A percentile compares a stretch with the other conserved stretches of the same genome.
These are phyloP conservation scores for Trapa bicornis DNA, from an alignment of 345 rosid species.

Conservation along the genomic window DNA sequence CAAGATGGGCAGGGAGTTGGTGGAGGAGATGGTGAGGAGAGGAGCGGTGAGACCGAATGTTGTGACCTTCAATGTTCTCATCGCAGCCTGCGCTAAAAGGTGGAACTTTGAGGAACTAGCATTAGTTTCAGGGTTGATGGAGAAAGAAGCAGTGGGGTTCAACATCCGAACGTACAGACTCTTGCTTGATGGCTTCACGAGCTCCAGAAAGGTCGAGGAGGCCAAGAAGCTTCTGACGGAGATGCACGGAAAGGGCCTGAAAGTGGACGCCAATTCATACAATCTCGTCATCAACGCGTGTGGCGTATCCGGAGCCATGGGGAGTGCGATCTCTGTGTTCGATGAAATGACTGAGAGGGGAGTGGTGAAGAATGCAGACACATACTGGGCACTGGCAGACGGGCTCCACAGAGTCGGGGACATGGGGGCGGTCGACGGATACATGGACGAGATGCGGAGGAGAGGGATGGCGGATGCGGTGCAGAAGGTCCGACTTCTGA, in stretches of 20 bases:
- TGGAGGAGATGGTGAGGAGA: conserved; percentile 18
- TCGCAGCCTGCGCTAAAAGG: conserved; percentile 40
- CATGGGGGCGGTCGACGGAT: conserved; percentile 23
- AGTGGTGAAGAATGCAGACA: no score
- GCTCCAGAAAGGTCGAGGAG: conserved; percentile 35
- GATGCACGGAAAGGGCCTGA: conserved; percentile 32
- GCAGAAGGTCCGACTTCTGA: conserved; percentile 24
- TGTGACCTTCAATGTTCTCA: conserved; percentile 29
- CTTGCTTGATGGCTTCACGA: conserved; percentile 32
- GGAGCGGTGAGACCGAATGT: conserved; percentile 29
- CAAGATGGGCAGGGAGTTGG: conserved; percentile 27
- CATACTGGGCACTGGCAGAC: conserved; percentile 13
- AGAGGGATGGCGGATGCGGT: conserved; percentile 29
- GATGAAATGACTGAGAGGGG: no score
- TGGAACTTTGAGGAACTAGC: conserved; percentile 42
- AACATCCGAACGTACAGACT: conserved; percentile 23
- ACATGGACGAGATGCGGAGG: conserved; percentile 20
- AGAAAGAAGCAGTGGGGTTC: conserved; percentile 22
- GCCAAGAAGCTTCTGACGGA: conserved; percentile 29
- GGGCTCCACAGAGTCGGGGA: conserved; percentile 28
- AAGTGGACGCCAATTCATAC: conserved; percentile 31
- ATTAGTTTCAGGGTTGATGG: conserved; percentile 30
- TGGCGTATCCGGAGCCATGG: no score
- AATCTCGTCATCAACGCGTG: no score
- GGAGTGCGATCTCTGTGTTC: no score